phyloP scores from a whole-genome alignment of 495 filamentous ascomycete species.

The Penicillium psychrofluorescens region DNA sequence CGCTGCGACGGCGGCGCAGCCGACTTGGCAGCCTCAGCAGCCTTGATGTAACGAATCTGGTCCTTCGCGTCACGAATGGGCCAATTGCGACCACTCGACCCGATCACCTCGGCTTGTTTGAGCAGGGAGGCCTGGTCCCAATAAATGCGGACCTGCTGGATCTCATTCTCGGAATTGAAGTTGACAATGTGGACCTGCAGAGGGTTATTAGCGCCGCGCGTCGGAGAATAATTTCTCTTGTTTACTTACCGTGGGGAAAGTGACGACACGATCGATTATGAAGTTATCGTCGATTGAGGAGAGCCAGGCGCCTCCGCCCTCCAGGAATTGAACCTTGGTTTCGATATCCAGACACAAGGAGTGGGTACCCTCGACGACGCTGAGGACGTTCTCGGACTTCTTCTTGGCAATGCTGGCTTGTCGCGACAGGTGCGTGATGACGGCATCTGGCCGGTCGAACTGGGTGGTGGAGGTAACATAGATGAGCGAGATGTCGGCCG shows the following conservation, averaged over 20 bases:
- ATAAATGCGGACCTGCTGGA: conserved; percentile 75
- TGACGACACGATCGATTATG: conserved; percentile 72
- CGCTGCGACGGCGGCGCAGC: neutral
- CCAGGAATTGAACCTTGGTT: conserved; percentile 73
- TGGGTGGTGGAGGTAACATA: conserved; percentile 88
- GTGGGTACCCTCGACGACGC: conserved; percentile 60
- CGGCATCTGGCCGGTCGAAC: conserved; percentile 57
- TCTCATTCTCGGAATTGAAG: conserved; percentile 69
- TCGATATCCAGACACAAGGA: conserved; percentile 71
- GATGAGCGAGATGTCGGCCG: conserved; percentile 66
- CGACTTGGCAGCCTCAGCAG: conserved; percentile 20
- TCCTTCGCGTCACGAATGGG: conserved; percentile 86
- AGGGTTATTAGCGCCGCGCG: neutral
- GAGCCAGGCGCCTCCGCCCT: conserved; percentile 78
- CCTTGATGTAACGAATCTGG: conserved; percentile 66
- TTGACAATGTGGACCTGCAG: conserved; percentile 80
- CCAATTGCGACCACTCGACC: conserved; percentile 80
- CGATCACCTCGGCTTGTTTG: conserved; percentile 91
- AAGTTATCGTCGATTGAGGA: conserved; percentile 93
- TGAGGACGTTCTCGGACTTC: conserved; percentile 67
- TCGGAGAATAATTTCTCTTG: conserved; percentile 1
- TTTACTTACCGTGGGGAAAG: conserved; percentile 69
- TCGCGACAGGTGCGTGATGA: conserved; percentile 68
- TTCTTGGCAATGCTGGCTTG: conserved; percentile 63
- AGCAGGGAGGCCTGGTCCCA: conserved; percentile 95